Evolutionary conservation across 805 yeast species (phyloP).

Genomic region (Osmozyma mogii): DNA sequence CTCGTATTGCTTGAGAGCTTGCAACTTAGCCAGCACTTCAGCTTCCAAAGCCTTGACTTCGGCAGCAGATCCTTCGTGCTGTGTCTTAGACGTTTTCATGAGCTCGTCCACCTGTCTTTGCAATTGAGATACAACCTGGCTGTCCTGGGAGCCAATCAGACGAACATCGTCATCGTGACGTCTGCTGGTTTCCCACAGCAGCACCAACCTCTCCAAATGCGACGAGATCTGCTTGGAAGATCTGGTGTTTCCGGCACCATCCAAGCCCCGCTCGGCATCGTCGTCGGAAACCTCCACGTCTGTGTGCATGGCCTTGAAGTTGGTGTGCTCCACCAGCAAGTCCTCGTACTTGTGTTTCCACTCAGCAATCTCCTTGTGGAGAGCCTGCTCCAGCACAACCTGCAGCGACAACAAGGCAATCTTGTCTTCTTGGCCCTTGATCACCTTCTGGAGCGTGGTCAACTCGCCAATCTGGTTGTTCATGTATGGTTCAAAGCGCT

Average conservation of each 20-base stretch:
- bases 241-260: constrained; percentile 13
- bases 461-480: constrained; percentile 45
- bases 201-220: constrained; percentile 29
- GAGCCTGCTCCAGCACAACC: constrained; percentile 35
- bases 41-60: constrained; percentile 24
- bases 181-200: constrained; percentile 21
- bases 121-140: constrained; percentile 30
- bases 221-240: constrained; percentile 23
- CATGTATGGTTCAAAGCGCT: constrained; percentile 45
- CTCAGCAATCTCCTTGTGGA: constrained; percentile 39
- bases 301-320: constrained; percentile 27
- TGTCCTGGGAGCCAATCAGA: constrained; percentile 6
- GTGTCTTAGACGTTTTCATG: constrained; percentile 38
- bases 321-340: constrained; percentile 36
- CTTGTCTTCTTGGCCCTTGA: constrained; percentile 44
- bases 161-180: constrained; percentile 5
- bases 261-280: constrained; percentile 18
- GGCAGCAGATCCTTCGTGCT: constrained; percentile 26
- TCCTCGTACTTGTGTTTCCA: constrained; percentile 40
- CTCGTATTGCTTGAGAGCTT: constrained; percentile 38
- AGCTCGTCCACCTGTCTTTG: constrained; percentile 53
- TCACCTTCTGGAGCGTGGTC: constrained; percentile 43
- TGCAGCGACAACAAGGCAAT: constrained; percentile 34
- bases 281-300: constrained; percentile 23
- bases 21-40: constrained; percentile 24